These are phyloP conservation scores for Fusarium dimerum DNA, from an alignment of 2,329 filamentous ascomycete genomes.

Conservation along the genomic window DNA sequence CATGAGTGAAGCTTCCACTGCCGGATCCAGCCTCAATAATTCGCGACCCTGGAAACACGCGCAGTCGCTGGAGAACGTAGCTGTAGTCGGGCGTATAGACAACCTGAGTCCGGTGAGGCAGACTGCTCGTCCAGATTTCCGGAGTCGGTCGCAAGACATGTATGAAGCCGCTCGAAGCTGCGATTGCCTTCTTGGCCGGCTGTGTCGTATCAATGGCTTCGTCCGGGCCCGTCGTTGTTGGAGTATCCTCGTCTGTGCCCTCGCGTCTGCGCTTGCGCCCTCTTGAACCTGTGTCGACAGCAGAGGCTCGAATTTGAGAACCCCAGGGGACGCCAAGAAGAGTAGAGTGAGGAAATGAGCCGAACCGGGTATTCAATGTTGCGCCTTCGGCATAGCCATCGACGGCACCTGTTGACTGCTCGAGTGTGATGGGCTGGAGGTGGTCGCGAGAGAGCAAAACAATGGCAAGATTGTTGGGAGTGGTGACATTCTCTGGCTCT, in stretches of 20 bases:
- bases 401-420: slow-evolving; percentile 60
- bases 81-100: slow-evolving; percentile 88
- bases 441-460: slow-evolving; percentile 88
- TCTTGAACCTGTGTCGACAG: slow-evolving; percentile 88
- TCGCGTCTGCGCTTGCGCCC: slow-evolving; percentile 67
- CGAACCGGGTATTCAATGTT: slow-evolving; percentile 89
- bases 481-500: slow-evolving; percentile 63
- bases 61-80: slow-evolving; percentile 76
- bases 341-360: slow-evolving; percentile 82
- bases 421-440: slow-evolving; percentile 73
- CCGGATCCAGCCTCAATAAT: slow-evolving; percentile 82
- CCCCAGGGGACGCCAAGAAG: slow-evolving; percentile 83
- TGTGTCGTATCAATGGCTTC: slow-evolving; percentile 35
- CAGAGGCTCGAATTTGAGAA: slow-evolving; percentile 84
- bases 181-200: slow-evolving; percentile 48
- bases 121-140: slow-evolving; percentile 77
- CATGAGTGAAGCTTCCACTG: slow-evolving; percentile 83
- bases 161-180: slow-evolving; percentile 69
- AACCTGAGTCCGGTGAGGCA: slow-evolving; percentile 82
- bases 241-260: slow-evolving; percentile 46
- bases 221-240: slow-evolving; percentile 35
- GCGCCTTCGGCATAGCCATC: slow-evolving; percentile 75
- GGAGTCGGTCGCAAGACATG: slow-evolving; percentile 79
- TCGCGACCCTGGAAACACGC: slow-evolving; percentile 69
- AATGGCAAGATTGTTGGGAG: slow-evolving; percentile 71